These are phyloP conservation scores for Nitzschia sp. DNA, from an alignment of 108 stramenopile species.

Conservation along the genomic window DNA sequence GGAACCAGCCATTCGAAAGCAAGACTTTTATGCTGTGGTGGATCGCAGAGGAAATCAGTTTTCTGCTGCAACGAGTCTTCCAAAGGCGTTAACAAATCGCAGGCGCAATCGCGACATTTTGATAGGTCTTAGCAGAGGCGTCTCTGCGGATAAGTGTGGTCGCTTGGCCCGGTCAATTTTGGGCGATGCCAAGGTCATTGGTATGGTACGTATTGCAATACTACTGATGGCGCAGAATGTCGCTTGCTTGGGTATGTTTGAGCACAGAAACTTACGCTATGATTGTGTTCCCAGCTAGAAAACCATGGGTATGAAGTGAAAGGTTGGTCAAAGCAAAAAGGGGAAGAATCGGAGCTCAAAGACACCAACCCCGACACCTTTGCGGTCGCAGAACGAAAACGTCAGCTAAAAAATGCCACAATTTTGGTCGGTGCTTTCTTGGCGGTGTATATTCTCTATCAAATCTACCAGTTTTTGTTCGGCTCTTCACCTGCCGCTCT, in stretches of 20 bases:
- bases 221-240: neutral
- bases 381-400: neutral
- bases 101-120: slow-evolving; percentile 47
- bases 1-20: slow-evolving; percentile 51
- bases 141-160: slow-evolving; percentile 40
- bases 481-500: neutral
- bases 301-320: slow-evolving; percentile 9
- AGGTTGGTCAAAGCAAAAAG: slow-evolving; percentile 17
- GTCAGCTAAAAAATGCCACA: neutral
- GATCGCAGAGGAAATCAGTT: slow-evolving; percentile 7
- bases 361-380: neutral
- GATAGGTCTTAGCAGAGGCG: slow-evolving; percentile 60
- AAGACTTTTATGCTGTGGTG: slow-evolving; percentile 38
- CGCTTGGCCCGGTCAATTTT: slow-evolving; percentile 68
- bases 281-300: slow-evolving; percentile 14
- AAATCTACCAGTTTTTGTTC: neutral
- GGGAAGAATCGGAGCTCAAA: slow-evolving; percentile 8
- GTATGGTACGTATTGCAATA: slow-evolving; percentile 54
- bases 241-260: neutral
- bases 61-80: neutral
- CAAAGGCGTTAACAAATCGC: slow-evolving; percentile 11
- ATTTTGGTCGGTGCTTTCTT: neutral
- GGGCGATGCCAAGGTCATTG: slow-evolving; percentile 62
- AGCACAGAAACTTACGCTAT: neutral
- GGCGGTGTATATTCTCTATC: slow-evolving; percentile 1